Conservation (phyloP, 805 yeast species). For the Wickerhamiella nectarea region DNA sequence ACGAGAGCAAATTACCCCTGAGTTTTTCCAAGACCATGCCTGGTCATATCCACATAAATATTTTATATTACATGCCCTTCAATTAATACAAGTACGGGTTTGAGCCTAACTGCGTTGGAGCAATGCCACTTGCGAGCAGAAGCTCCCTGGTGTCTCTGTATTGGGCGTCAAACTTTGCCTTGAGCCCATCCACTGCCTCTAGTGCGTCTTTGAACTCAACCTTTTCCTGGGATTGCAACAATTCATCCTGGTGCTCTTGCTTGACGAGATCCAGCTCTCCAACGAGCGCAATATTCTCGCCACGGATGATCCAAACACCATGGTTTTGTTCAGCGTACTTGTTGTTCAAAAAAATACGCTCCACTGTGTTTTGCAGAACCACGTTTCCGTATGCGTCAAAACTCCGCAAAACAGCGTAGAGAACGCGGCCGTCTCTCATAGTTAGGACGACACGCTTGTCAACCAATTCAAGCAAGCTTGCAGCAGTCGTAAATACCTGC, state of each 20-base stretch:
- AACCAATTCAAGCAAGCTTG: conserved; percentile 29
- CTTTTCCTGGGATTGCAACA: conserved; percentile 41
- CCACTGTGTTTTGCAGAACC: conserved; percentile 81
- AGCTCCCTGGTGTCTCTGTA: background rate
- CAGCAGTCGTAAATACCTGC: conserved; percentile 33
- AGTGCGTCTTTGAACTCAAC: conserved; percentile 53
- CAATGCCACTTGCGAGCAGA: conserved; percentile 1
- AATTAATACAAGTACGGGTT: conserved; percentile 6
- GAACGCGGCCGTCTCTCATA: conserved; percentile 75
- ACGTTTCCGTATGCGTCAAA: conserved; percentile 88
- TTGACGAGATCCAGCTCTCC: conserved; percentile 86
- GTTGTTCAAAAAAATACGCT: conserved; percentile 48
- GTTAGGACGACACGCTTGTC: conserved; percentile 58
- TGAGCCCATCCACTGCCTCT: conserved; percentile 23
- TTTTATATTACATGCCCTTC: too few species aligned
- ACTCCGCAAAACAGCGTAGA: conserved; percentile 82
- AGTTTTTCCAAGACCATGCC: too few species aligned
- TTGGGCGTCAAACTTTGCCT: conserved; percentile 2
- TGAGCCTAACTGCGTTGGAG: conserved; percentile 1
- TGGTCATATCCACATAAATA: too few species aligned
- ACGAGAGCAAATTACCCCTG: too few species aligned
- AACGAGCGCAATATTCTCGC: conserved; percentile 86
- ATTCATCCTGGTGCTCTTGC: conserved; percentile 44
- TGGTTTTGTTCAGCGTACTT: conserved; percentile 61
- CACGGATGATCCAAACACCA: conserved; percentile 82